Evolutionary conservation across 2,329 filamentous ascomycete genomes (phyloP).

Genomic region (Fusarium phyllophilum): DNA sequence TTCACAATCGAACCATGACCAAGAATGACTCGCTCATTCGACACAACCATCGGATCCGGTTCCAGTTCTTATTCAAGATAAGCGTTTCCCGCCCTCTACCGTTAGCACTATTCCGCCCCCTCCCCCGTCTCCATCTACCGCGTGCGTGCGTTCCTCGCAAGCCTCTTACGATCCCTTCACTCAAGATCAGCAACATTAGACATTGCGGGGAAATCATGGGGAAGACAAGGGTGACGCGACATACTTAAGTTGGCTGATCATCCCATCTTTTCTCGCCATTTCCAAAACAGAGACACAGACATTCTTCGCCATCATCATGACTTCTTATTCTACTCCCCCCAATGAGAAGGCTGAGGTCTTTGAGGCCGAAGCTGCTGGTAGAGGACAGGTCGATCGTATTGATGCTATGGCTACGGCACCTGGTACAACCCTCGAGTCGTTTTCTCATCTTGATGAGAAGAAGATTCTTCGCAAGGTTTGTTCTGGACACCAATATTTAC

Average conservation of each 20-base stretch:
- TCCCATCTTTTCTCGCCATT: conserved; percentile 9
- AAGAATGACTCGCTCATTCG: neutral
- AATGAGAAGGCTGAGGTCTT: conserved; percentile 36
- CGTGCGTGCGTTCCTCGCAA: conserved; percentile 13
- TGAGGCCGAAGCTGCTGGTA: conserved; percentile 36
- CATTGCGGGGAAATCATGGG: conserved; percentile 31
- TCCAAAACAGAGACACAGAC: neutral
- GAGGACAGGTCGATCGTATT: conserved; percentile 19
- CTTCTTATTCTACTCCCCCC: conserved; percentile 24
- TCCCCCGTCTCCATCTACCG: conserved; percentile 17
- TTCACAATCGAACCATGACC: neutral
- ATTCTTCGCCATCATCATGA: conserved; percentile 23
- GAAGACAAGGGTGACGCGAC: conserved; percentile 15
- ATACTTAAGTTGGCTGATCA: conserved; percentile 35
- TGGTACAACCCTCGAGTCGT: conserved; percentile 37
- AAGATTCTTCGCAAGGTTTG: conserved; percentile 65
- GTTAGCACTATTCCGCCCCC: conserved; percentile 8
- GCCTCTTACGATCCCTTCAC: conserved; percentile 30
- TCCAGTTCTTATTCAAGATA: conserved; percentile 21
- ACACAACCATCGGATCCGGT: conserved; percentile 32
- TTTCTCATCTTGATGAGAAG: conserved; percentile 57
- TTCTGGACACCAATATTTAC: neutral
- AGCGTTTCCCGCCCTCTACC: conserved; percentile 9
- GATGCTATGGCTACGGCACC: conserved; percentile 26
- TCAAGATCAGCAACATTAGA: conserved; percentile 4